These are phyloP conservation scores for Heritiera fomes DNA, from an alignment of 345 rosid species.

Conservation along the genomic window DNA sequence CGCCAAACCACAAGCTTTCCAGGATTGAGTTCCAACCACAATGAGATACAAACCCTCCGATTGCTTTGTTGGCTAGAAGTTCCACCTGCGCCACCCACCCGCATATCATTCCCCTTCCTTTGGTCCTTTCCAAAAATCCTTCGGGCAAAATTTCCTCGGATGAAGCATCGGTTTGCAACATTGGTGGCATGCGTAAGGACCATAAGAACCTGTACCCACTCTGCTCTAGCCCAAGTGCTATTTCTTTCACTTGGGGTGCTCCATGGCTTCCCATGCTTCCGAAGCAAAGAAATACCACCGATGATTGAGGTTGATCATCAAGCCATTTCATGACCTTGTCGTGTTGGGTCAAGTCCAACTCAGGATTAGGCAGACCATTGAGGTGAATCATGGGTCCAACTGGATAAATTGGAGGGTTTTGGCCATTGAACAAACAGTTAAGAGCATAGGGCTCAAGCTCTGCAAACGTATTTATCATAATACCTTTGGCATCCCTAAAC, in stretches of 20 bases:
- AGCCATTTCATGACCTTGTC: conserved; percentile 19
- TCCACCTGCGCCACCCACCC: conserved; percentile 12
- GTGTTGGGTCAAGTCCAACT: conserved; percentile 21
- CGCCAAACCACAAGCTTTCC: conserved; percentile 11
- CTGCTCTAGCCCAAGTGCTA: conserved; percentile 20
- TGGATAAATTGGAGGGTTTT: conserved; percentile 36
- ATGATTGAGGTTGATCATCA: conserved; percentile 24
- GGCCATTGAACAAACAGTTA: conserved; percentile 27
- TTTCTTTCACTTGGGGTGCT: conserved; percentile 39
- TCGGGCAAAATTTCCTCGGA: background rate
- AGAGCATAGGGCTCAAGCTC: conserved; percentile 38
- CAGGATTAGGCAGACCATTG: conserved; percentile 27
- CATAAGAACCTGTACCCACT: conserved; percentile 42
- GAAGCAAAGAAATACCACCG: conserved; percentile 45
- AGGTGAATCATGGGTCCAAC: conserved; percentile 46
- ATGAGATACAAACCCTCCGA: conserved; percentile 9
- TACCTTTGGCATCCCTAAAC: conserved; percentile 36
- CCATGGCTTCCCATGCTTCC: conserved; percentile 44
- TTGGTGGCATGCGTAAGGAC: conserved; percentile 27
- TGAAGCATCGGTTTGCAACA: background rate
- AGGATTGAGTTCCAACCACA: conserved; percentile 19
- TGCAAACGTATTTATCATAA: conserved; percentile 43
- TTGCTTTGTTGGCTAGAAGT: background rate
- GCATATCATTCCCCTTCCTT: conserved; percentile 6
- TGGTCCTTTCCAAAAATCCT: background rate